A percentile compares a stretch with the other conserved stretches of the same genome.
Evolutionary conservation across 1,284 basidiomycete species (phyloP).

Genomic region (Puccinia polysora): DNA sequence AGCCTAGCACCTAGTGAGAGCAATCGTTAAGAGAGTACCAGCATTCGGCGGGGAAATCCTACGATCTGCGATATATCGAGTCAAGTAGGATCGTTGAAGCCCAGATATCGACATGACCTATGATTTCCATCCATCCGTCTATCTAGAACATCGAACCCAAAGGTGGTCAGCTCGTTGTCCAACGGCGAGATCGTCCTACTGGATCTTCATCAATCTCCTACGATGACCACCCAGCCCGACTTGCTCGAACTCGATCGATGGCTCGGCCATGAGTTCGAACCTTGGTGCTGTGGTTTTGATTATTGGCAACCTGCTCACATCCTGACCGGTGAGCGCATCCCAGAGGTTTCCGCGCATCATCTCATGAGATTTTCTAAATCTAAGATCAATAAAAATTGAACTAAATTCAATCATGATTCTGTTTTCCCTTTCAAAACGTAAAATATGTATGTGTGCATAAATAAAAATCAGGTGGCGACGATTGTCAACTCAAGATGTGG

Average conservation of each 20-base stretch:
- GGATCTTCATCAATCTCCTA: neutral
- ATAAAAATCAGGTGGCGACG: conserved; percentile 92
- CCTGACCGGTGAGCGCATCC: conserved; percentile 87
- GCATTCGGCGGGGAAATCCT: too few species aligned
- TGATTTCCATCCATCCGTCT: too few species aligned
- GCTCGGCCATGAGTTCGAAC: conserved; percentile 87
- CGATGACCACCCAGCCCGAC: neutral
- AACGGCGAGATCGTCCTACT: conserved; percentile 30
- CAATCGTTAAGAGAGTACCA: too few species aligned
- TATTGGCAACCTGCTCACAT: conserved; percentile 71
- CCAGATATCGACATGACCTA: too few species aligned
- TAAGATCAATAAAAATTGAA: too few species aligned
- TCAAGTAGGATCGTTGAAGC: too few species aligned
- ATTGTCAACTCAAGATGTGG: conserved; percentile 84
- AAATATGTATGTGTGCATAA: too few species aligned
- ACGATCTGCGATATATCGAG: too few species aligned
- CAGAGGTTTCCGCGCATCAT: conserved; percentile 39
- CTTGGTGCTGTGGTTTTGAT: conserved; percentile 89
- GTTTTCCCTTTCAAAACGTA: neutral
- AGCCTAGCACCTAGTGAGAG: too few species aligned
- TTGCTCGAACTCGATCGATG: conserved; percentile 55
- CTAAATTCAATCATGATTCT: neutral
- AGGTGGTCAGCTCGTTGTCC: conserved; percentile 23
- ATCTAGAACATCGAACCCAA: too few species aligned
- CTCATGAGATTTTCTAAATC: conserved; percentile 1